Conservation (phyloP, 345 rosid genomes). For the Eucalyptus urophylla region DNA sequence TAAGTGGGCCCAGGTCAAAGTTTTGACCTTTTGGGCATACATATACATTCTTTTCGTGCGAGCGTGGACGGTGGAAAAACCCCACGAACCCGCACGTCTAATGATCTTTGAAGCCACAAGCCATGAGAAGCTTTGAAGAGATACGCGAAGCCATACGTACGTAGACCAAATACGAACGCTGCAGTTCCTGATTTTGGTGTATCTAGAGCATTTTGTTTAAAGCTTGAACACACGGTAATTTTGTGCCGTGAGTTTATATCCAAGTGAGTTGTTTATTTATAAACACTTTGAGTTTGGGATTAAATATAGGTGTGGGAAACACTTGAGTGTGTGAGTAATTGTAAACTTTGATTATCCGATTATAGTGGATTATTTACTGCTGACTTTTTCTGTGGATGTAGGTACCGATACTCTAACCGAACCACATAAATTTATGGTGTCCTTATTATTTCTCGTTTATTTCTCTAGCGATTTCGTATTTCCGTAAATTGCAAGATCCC, state of each 20-base stretch:
- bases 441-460: no score
- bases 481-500: accelerated
- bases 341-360: accelerated
- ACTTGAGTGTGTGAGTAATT: accelerated
- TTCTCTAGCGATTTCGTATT: accelerated
- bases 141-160: no score
- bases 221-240: accelerated
- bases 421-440: accelerated
- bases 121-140: no score
- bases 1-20: no score
- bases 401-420: accelerated
- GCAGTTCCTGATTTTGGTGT: accelerated
- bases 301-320: accelerated
- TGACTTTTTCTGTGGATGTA: accelerated
- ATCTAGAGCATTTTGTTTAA: accelerated
- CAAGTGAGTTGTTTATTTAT: no score
- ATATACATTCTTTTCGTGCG: no score
- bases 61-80: no score
- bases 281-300: accelerated
- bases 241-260: accelerated
- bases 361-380: accelerated
- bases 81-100: no score
- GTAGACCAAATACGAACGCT: no score
- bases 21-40: no score
- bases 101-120: no score